Base-by-base conservation (phyloP, 106 monocot species). In the Dendrobium officinale region DNA sequence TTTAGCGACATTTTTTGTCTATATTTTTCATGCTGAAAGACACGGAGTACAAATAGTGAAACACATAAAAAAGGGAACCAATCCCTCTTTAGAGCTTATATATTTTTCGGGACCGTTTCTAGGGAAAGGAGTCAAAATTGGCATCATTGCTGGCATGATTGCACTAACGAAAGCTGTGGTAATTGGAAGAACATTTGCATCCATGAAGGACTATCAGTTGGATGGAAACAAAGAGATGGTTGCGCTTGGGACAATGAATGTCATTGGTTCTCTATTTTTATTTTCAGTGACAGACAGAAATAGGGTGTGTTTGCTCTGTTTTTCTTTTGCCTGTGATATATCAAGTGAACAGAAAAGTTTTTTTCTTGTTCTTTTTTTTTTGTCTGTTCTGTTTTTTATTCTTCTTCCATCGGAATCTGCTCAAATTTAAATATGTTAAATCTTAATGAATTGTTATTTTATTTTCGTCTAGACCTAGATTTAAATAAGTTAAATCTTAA, bases 171-270 rank as follows among this genome's bases (percentile, higher is more conserved):
- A 97, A 90, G 96, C 94, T 55, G 80, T 89, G 72, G 96, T 94
- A 5, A 97, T 97, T 44, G 96, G 92, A 51, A 90, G 96, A 82
- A 92, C 96, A 19, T 97, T 97, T 89, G 96, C 96, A 68, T 84
- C 89, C 27, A 85, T 94, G 90, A 97, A 97, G 78, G 94, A 92
- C 75, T 97, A 97, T 78, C 82, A 89, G 40, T 40, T 97, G 47
- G 96, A 97, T 84, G 96, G 96, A 75, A 96, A 96, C 85, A 92
- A 87, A 78, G 96, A 96, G 81, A 94, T 96, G 96, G 85, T 96
- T n/a, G 96, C 96, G 33, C 70, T 96, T 19, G 96, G 96, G 31
- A 85, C 92, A 7, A 96, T 96, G 96, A 93, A 96, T 78, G 58
- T 93, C 4, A 67, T 87, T 47, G 96, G 96, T 22, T 96, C 96